Conservation (phyloP, 169 alveolate species). For the Eimeria tenella region DNA sequence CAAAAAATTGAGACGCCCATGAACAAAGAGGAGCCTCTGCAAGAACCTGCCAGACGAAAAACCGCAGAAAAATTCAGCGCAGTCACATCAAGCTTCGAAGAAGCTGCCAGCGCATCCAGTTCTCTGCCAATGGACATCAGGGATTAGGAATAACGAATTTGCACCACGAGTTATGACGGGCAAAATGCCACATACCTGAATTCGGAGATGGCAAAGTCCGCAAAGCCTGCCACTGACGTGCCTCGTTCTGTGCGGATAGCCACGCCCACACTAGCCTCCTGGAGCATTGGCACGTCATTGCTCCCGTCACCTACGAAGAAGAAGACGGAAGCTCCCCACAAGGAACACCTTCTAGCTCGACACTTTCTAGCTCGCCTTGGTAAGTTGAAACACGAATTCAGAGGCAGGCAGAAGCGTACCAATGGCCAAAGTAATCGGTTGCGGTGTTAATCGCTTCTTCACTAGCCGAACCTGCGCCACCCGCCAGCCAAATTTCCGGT, state of each 20-base stretch:
- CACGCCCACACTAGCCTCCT: constrained; percentile 99
- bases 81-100: background rate
- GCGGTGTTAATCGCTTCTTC: constrained; percentile 69
- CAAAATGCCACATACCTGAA: constrained; percentile 19
- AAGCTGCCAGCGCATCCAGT: background rate
- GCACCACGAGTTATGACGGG: background rate
- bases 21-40: constrained; percentile 90
- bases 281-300: constrained; percentile 99
- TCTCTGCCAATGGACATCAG: background rate
- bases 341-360: background rate
- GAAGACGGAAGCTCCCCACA: background rate
- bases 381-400: background rate
- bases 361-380: background rate
- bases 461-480: constrained; percentile 58
- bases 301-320: constrained; percentile 98
- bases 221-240: constrained; percentile 89
- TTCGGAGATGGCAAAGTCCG: constrained; percentile 75
- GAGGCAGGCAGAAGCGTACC: constrained; percentile 18
- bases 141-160: background rate
- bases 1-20: constrained; percentile 94
- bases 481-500: background rate
- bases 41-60: constrained; percentile 86
- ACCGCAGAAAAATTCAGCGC: background rate
- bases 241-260: constrained; percentile 97
- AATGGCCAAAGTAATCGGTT: constrained; percentile 73